Conservation (phyloP, 2,329 filamentous ascomycete genomes). For the Aspergillus puulaauensis region DNA sequence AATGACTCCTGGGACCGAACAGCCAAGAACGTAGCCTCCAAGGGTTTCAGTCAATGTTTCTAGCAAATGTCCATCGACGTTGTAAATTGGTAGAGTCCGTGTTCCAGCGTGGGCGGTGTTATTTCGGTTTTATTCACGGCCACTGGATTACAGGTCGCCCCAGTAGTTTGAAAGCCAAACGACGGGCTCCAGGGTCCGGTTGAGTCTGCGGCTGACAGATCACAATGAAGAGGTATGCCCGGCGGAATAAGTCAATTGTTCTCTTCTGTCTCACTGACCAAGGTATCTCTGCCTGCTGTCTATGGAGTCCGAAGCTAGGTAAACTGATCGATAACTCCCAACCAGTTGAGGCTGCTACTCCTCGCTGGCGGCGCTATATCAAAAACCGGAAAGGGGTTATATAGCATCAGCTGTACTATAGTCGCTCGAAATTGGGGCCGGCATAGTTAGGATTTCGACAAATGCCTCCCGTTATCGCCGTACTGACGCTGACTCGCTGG, state of each 20-base stretch:
- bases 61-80: slow-evolving; percentile 17
- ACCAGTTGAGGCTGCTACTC: slow-evolving; percentile 44
- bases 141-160: slow-evolving; percentile 29
- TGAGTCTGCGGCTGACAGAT: slow-evolving; percentile 23
- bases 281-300: slow-evolving; percentile 60
- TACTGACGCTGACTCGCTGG: slow-evolving; percentile 21
- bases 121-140: slow-evolving; percentile 20
- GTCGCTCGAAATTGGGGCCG: slow-evolving; percentile 39
- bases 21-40: neutral
- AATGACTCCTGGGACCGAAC: neutral
- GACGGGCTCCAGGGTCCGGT: slow-evolving; percentile 17
- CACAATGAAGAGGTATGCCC: slow-evolving; percentile 28
- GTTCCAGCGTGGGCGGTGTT: slow-evolving; percentile 4
- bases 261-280: slow-evolving; percentile 33
- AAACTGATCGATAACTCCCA: slow-evolving; percentile 48
- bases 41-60: neutral
- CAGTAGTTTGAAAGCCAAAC: slow-evolving; percentile 22
- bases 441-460: slow-evolving; percentile 27
- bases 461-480: slow-evolving; percentile 26
- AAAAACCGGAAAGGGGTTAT: slow-evolving; percentile 69
- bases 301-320: slow-evolving; percentile 72
- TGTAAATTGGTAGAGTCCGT: neutral
- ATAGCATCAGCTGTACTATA: slow-evolving; percentile 54
- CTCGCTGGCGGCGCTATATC: slow-evolving; percentile 65
- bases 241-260: slow-evolving; percentile 41